Base-by-base conservation (phyloP, 768 basidiomycete species). In the Lactarius akahatsu region DNA sequence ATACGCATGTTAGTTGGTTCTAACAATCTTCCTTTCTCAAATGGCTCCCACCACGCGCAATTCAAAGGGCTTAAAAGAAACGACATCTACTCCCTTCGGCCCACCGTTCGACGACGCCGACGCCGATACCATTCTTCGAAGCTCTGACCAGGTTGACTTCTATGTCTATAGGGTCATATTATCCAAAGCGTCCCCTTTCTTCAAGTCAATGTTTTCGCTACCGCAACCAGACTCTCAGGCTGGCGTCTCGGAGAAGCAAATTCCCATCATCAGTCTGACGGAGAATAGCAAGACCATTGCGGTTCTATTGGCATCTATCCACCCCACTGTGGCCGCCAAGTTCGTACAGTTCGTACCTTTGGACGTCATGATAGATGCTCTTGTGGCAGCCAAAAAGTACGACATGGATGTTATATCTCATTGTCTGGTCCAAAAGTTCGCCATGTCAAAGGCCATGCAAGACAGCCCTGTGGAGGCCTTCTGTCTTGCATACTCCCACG, bases 101-200 rank as follows among this genome's bases (percentile, higher is more conserved):
- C 36, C 61, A 15, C 34, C 57, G 16, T 52, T 57, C 15, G 43
- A 43, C 20, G 43, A 55, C 13, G 54, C 2, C 18, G 52, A 56
- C 16, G 61, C 61, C 4, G 61, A 43, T 16, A 10, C 23, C 18
- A 56, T 59, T 11, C 30, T 64, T 32, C 55, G 47, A 50, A 58
- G 41, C 36, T 59, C 57, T 10, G 57, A 64, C 32, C 28, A 36
- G 16, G 47, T 64, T 16, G 43, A 64, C 32, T 64, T 64, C 15
- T 10, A 20, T n/a, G 63, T 64, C 20, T 64, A 64, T 32, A 59
- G 20, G 57, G 16, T 28, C 8, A 59, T 64, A 34, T 59, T 64
- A 36, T 57, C 63, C 18, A 64, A 59, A 52, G 9, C 36, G 4
- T 64, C 63, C 28, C 63, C 57, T 8, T 11, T 64, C 57, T 64